Base-by-base conservation (phyloP, 208 protist species). In the Leishmania gerbilli region DNA sequence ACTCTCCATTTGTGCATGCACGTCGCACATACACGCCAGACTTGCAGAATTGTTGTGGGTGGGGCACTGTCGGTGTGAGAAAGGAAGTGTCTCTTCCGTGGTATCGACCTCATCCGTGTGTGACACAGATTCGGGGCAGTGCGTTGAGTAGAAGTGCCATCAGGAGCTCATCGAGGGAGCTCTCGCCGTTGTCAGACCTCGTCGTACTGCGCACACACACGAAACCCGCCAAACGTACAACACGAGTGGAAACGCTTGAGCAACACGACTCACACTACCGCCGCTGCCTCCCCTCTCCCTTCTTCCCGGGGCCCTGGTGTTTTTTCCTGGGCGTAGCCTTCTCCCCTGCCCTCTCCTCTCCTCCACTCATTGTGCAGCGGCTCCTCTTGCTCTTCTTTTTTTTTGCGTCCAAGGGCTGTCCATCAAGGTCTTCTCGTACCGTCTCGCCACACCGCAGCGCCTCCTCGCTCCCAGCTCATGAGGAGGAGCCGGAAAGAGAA, bases 401-500 rank as follows among this genome's bases (percentile, higher is more conserved):
- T 56, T 15, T 56, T 3, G 17, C 24, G 31, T 77, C 45, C 74
- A 78, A 8, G 11, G 31, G 37, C 40, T 45, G 15, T 4, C 47
- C 6, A 58, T 27, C 24, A 24, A 62, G 6, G 7, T 62, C 27
- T n/a, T 7, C 60, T 34, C n/a, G 7, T 19, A 40, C 11, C n/a
- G n/a, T 67, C 8, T 67, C 60, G 13, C n/a, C n/a, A 37, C 60
- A 2, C 60, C n/a, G 60, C n/a, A 67, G 60, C 13, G 9, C n/a
- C 9, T 5, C 56, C 6, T 24, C 24, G 19, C 8, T 62, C 24
- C 56, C 56, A n/a, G 8, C 56, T 62, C 27, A 24, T 62, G 24
- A 49, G 40, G n/a, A 55, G 45, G 56, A 53, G 42, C 27, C 24
- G 58, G 67, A 69, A 79, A 69, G 31, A 71, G 56, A 65, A 76